A percentile compares a stretch with the other conserved stretches of the same genome.
phyloP scores from a whole-genome alignment of 2,329 filamentous ascomycete genomes.

The Penicillium sp. region DNA sequence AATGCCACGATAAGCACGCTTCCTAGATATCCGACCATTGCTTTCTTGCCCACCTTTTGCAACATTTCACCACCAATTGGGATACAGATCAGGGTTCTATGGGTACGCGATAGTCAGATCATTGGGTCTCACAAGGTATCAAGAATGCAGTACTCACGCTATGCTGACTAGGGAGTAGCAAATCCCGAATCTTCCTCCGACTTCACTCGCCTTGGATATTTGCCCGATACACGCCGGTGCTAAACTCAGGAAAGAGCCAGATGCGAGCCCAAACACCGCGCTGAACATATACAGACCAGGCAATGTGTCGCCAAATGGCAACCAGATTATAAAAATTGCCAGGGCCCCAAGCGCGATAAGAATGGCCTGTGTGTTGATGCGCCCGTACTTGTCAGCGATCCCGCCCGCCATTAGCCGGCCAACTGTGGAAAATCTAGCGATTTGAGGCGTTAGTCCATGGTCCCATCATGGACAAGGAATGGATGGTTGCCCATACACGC shows the following conservation, averaged over 20 bases:
- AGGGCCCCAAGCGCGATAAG: slow-evolving; percentile 40
- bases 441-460: neutral
- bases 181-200: slow-evolving; percentile 51
- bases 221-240: slow-evolving; percentile 50
- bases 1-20: slow-evolving; percentile 43
- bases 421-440: slow-evolving; percentile 39
- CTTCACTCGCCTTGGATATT: slow-evolving; percentile 50
- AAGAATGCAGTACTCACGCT: slow-evolving; percentile 30
- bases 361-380: slow-evolving; percentile 43
- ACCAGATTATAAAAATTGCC: slow-evolving; percentile 46
- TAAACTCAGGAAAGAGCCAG: slow-evolving; percentile 50
- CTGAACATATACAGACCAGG: slow-evolving; percentile 30
- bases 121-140: neutral
- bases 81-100: slow-evolving; percentile 47
- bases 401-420: slow-evolving; percentile 49
- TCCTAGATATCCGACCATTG: slow-evolving; percentile 49
- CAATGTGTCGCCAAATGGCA: slow-evolving; percentile 43
- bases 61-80: slow-evolving; percentile 53
- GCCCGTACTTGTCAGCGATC: slow-evolving; percentile 47
- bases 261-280: slow-evolving; percentile 49
- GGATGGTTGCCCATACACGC: slow-evolving; percentile 28
- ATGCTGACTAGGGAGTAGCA: slow-evolving; percentile 53
- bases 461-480: too few relatives aligned
- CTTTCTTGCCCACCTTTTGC: slow-evolving; percentile 46
- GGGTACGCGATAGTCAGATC: neutral